These are phyloP conservation scores for Albophoma yamanashiensis DNA, from an alignment of 2,329 filamentous ascomycete species.

Conservation along the genomic window DNA sequence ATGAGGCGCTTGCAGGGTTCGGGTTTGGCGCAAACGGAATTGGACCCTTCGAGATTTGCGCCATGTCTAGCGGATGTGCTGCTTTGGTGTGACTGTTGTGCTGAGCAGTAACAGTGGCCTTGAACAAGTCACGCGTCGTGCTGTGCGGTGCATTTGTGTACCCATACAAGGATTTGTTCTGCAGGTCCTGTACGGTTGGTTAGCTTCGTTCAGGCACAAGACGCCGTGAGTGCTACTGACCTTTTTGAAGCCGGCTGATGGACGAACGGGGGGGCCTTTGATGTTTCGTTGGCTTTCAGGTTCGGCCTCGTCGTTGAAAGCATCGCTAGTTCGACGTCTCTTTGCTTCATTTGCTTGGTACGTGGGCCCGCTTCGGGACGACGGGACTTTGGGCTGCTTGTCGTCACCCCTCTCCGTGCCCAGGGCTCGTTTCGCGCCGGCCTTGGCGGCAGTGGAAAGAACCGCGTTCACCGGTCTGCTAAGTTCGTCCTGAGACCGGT, in stretches of 20 bases:
- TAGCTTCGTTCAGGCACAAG: conserved; percentile 14
- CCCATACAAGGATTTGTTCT: conserved; percentile 50
- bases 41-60: conserved; percentile 77
- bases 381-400: conserved; percentile 31
- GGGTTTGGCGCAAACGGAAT: conserved; percentile 76
- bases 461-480: conserved; percentile 49
- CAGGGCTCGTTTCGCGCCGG: conserved; percentile 59
- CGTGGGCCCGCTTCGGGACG: conserved; percentile 42
- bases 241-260: conserved; percentile 61
- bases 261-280: conserved; percentile 77
- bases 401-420: conserved; percentile 53
- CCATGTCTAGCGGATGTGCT: conserved; percentile 67
- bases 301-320: conserved; percentile 53
- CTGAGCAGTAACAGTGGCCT: conserved; percentile 54
- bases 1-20: conserved; percentile 41
- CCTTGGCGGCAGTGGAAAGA: conserved; percentile 50
- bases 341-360: conserved; percentile 66
- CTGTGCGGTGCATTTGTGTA: conserved; percentile 49
- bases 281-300: conserved; percentile 47
- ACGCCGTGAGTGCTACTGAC: conserved; percentile 29
- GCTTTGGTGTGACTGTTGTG: conserved; percentile 54
- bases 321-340: conserved; percentile 67
- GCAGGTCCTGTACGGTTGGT: conserved; percentile 39
- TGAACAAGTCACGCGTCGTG: conserved; percentile 49
- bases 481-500: conserved; percentile 46